Evolutionary conservation across 208 protist genomes (phyloP).

Genomic region (Trypanosoma vivax): DNA sequence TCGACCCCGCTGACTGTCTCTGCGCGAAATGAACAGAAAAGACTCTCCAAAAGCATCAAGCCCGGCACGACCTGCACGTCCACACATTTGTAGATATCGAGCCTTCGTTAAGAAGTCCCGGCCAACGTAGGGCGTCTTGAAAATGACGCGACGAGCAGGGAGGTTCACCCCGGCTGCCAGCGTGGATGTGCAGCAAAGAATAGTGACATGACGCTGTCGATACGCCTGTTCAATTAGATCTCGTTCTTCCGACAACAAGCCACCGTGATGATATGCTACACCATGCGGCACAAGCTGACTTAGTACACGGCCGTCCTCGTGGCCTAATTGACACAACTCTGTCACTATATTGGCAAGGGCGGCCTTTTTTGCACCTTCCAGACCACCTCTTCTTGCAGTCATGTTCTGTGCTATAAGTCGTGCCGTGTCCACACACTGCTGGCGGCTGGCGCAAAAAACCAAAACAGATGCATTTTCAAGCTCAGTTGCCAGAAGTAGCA

Average conservation of each 20-base stretch:
- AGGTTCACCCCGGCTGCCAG: slow-evolving; percentile 91
- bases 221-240: slow-evolving; percentile 78
- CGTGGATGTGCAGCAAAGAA: slow-evolving; percentile 91
- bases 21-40: slow-evolving; percentile 49
- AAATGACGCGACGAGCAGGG: slow-evolving; percentile 85
- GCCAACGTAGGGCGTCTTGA: slow-evolving; percentile 71
- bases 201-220: slow-evolving; percentile 49
- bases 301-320: slow-evolving; percentile 32
- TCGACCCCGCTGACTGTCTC: slow-evolving; percentile 34
- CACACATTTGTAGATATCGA: slow-evolving; percentile 81
- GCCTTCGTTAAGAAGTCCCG: slow-evolving; percentile 58
- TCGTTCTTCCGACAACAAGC: slow-evolving; percentile 76
- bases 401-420: slow-evolving; percentile 39
- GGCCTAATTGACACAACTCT: slow-evolving; percentile 33
- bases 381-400: slow-evolving; percentile 16
- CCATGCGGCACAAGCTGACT: slow-evolving; percentile 55
- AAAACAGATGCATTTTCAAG: slow-evolving; percentile 53
- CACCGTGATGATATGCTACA: slow-evolving; percentile 88
- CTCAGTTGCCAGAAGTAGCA: slow-evolving; percentile 66
- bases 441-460: slow-evolving; percentile 79
- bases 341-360: slow-evolving; percentile 25
- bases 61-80: slow-evolving; percentile 75
- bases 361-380: neutral
- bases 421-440: slow-evolving; percentile 74
- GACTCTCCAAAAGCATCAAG: slow-evolving; percentile 80